These are phyloP conservation scores for Jatropha podagrica DNA, from an alignment of 441 rosid species.

Conservation along the genomic window DNA sequence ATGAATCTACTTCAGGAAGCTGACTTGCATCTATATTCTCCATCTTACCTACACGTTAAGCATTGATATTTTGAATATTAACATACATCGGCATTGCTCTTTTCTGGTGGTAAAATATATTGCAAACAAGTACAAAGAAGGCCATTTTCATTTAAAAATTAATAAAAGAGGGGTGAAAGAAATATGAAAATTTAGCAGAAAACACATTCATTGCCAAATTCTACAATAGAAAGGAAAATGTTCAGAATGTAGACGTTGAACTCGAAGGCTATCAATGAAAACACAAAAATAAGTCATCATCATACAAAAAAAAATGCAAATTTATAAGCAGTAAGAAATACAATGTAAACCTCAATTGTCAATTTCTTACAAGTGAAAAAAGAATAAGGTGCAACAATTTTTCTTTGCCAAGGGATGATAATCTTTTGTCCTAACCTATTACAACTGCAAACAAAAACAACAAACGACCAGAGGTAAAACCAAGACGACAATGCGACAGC, in stretches of 20 bases:
- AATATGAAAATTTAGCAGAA: neutral
- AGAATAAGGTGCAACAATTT: neutral
- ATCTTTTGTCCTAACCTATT: neutral
- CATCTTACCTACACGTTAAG: constrained; percentile 40
- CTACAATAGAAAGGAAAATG: neutral
- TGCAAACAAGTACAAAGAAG: neutral
- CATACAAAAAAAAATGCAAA: neutral
- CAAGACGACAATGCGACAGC: neutral
- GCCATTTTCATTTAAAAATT: neutral
- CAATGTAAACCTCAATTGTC: neutral
- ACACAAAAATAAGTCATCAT: neutral
- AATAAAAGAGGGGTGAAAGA: neutral
- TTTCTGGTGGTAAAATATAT: constrained; percentile 1
- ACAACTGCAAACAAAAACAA: neutral
- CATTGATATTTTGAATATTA: neutral
- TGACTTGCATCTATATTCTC: constrained; percentile 58
- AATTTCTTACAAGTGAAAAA: neutral
- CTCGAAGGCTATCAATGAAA: neutral
- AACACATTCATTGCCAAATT: neutral
- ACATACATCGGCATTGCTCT: neutral
- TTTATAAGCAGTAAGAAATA: neutral
- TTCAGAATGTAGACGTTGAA: neutral
- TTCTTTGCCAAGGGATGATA: neutral
- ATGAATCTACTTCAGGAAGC: constrained; percentile 86
- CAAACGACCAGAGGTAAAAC: neutral